These are phyloP conservation scores for Suillus hirtellus DNA, from an alignment of 768 basidiomycete species.

Conservation along the genomic window DNA sequence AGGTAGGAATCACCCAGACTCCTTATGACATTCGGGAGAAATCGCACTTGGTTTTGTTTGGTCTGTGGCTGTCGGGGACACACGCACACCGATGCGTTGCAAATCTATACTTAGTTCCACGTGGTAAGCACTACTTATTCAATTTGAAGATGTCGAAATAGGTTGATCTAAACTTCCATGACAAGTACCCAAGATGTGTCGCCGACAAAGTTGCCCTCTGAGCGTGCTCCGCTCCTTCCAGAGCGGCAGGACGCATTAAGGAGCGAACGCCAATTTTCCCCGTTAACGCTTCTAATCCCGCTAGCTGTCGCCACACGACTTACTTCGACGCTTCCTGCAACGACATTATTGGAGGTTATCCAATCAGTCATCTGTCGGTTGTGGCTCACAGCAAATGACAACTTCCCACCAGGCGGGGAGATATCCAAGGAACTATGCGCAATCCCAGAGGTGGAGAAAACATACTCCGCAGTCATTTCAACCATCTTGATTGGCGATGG, in stretches of 20 bases:
- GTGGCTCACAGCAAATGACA: conserved; percentile 21
- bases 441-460: conserved; percentile 21
- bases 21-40: no score
- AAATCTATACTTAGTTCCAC: no score
- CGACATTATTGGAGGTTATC: conserved; percentile 28
- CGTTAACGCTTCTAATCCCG: conserved; percentile 27
- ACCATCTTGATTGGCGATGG: conserved; percentile 17
- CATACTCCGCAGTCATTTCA: conserved; percentile 24
- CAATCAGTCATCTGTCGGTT: conserved; percentile 28
- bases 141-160: no score
- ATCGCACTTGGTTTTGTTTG: no score
- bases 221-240: conserved; percentile 1
- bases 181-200: not conserved
- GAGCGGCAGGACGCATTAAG: not conserved
- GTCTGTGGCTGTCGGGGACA: no score
- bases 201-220: not conserved
- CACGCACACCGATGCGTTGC: no score
- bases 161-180: not conserved
- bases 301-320: conserved; percentile 26
- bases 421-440: conserved; percentile 21
- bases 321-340: conserved; percentile 22
- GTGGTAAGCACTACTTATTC: no score
- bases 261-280: conserved; percentile 9
- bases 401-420: conserved; percentile 15
- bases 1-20: no score